Conservation (phyloP, 2,329 filamentous ascomycete species). For the Penicillium sp. region DNA sequence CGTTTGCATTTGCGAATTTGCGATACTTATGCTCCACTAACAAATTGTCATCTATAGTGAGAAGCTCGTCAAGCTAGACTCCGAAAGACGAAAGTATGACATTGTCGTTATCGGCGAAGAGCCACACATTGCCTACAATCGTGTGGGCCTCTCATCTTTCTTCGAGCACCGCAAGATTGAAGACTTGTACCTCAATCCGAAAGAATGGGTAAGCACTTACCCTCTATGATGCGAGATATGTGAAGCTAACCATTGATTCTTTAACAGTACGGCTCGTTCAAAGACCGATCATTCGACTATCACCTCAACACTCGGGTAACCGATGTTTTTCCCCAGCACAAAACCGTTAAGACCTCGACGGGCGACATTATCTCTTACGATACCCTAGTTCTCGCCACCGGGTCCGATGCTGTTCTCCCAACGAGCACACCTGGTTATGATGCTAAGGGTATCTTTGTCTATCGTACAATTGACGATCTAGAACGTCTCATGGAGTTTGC, state of each 20-base stretch:
- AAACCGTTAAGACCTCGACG: conserved; percentile 72
- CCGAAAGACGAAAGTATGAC: conserved; percentile 74
- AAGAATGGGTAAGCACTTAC: conserved; percentile 70
- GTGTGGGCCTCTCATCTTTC: conserved; percentile 86
- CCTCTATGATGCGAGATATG: not conserved
- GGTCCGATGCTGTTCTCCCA: conserved; percentile 80
- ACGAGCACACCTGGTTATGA: conserved; percentile 75
- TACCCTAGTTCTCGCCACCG: conserved; percentile 81
- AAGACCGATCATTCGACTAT: conserved; percentile 71
- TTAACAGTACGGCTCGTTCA: conserved; percentile 67
- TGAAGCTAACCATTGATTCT: not conserved
- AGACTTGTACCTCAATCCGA: conserved; percentile 84
- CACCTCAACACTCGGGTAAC: conserved; percentile 76
- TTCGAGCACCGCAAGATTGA: conserved; percentile 86
- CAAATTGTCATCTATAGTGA: conserved; percentile 60
- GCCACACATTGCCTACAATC: conserved; percentile 85
- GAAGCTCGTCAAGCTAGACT: conserved; percentile 85
- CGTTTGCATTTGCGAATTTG: conserved; percentile 44
- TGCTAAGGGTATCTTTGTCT: conserved; percentile 84
- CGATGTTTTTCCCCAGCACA: conserved; percentile 66
- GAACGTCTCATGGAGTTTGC: conserved; percentile 77
- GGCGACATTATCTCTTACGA: conserved; percentile 76
- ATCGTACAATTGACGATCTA: conserved; percentile 83
- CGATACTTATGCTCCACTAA: not conserved
- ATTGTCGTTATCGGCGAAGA: conserved; percentile 89